These are phyloP conservation scores for Pestalotiopsis sp. DNA, from an alignment of 2,329 filamentous ascomycete genomes.

Conservation along the genomic window DNA sequence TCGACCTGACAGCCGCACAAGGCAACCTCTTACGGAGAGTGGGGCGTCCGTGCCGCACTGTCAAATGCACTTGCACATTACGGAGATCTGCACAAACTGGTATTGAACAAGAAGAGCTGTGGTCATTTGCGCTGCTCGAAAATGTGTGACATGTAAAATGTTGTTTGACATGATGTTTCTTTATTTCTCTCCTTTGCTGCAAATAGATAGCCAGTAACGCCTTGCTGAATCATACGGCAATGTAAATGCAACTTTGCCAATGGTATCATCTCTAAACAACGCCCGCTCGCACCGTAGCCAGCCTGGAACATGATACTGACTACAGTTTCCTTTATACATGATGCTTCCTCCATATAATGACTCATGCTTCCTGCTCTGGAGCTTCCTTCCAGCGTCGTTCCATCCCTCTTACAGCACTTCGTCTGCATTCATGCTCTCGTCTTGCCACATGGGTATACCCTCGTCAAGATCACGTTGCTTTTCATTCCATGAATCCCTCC, in stretches of 20 bases:
- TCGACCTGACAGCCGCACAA: neutral
- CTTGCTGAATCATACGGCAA: constrained; percentile 5
- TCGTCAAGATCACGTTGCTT: constrained; percentile 43
- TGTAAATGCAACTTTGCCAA: neutral
- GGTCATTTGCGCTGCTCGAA: too few species aligned
- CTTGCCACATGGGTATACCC: constrained; percentile 40
- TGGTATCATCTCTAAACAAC: constrained; percentile 5
- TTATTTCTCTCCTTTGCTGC: neutral
- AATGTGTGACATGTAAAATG: too few species aligned
- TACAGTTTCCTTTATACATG: neutral
- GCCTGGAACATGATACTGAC: neutral
- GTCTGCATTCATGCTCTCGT: constrained; percentile 38
- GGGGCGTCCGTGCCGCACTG: too few species aligned
- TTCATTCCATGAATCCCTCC: constrained; percentile 44
- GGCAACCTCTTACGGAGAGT: too few species aligned
- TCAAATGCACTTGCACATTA: too few species aligned
- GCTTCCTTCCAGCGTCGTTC: neutral
- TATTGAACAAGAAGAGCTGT: too few species aligned
- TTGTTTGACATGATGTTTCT: neutral
- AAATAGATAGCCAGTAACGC: neutral
- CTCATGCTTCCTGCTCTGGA: neutral
- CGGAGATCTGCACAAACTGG: too few species aligned
- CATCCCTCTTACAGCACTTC: constrained; percentile 21
- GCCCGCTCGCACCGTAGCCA: neutral
- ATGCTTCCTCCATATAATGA: neutral